A percentile compares a stretch with the other conserved stretches of the same genome.
Conservation (phyloP, 2,329 filamentous ascomycete species). For the Karstenula rhodostoma region DNA sequence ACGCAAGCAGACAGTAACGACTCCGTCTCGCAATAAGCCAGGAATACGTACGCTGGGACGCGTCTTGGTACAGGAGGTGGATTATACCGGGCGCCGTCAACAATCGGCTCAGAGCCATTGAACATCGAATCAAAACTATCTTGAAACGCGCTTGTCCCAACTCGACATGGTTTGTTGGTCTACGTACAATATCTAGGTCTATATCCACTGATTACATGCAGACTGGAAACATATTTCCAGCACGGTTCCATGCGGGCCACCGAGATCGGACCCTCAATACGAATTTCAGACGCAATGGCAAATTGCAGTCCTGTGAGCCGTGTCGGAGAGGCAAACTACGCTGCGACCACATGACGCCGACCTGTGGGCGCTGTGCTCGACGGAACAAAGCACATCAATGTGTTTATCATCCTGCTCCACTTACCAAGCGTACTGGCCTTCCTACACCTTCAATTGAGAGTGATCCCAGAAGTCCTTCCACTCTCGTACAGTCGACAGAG, state of each 20-base stretch:
- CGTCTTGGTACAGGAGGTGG: background rate
- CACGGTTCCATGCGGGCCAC: slow-evolving; percentile 34
- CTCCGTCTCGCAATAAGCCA: background rate
- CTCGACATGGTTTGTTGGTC: slow-evolving; percentile 3
- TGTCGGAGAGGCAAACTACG: slow-evolving; percentile 47
- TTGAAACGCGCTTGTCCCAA: background rate
- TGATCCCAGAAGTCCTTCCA: slow-evolving; percentile 20
- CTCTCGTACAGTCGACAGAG: slow-evolving; percentile 9
- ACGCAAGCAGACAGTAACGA: background rate
- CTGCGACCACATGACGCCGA: slow-evolving; percentile 47
- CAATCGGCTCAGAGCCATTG: background rate
- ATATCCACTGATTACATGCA: slow-evolving; percentile 11
- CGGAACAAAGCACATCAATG: slow-evolving; percentile 40
- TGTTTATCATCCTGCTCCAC: slow-evolving; percentile 47
- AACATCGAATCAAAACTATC: background rate
- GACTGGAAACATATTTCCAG: slow-evolving; percentile 43
- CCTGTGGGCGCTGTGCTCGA: slow-evolving; percentile 43
- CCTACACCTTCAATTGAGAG: slow-evolving; percentile 27
- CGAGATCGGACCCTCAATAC: slow-evolving; percentile 38
- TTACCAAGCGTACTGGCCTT: slow-evolving; percentile 33
- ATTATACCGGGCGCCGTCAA: background rate
- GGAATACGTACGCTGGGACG: background rate
- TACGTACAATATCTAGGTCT: background rate
- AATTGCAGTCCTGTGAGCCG: slow-evolving; percentile 49
- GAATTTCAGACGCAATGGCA: slow-evolving; percentile 46